phyloP scores from a whole-genome alignment of 2,329 filamentous ascomycete species.

The Aphanocladium album region DNA sequence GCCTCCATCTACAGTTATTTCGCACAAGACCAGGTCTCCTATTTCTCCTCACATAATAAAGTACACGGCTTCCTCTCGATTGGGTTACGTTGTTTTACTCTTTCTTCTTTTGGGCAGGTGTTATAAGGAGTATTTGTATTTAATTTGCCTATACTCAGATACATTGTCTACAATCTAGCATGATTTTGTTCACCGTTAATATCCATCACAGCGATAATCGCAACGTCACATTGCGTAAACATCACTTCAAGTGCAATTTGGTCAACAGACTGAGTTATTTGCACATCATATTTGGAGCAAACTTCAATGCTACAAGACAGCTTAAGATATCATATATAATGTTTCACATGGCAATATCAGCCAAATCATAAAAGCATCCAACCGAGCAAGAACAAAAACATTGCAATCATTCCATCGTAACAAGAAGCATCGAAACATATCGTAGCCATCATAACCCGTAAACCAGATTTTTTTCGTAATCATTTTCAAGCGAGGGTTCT shows the following conservation, averaged over 20 bases:
- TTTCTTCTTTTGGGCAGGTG: neutral
- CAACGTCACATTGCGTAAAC: no score
- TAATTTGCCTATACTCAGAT: neutral
- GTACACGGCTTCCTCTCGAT: neutral
- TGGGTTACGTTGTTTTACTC: neutral
- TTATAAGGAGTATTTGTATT: neutral
- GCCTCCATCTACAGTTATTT: neutral
- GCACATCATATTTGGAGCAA: neutral
- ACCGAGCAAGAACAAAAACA: neutral
- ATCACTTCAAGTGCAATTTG: no score
- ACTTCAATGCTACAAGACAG: neutral
- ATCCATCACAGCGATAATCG: no score
- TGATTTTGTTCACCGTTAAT: neutral
- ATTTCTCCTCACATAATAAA: neutral
- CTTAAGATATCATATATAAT: slow-evolving; percentile 10
- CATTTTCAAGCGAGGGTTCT: neutral
- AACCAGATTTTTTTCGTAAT: neutral
- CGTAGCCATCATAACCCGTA: slow-evolving; percentile 1
- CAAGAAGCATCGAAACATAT: neutral
- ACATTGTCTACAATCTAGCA: neutral
- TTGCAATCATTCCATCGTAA: neutral
- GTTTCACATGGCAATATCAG: neutral
- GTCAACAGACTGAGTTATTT: no score
- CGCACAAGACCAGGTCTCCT: neutral
- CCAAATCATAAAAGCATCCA: neutral